Conservation (phyloP, 495 filamentous ascomycete species). For the Trichoderma orchidacearum region DNA sequence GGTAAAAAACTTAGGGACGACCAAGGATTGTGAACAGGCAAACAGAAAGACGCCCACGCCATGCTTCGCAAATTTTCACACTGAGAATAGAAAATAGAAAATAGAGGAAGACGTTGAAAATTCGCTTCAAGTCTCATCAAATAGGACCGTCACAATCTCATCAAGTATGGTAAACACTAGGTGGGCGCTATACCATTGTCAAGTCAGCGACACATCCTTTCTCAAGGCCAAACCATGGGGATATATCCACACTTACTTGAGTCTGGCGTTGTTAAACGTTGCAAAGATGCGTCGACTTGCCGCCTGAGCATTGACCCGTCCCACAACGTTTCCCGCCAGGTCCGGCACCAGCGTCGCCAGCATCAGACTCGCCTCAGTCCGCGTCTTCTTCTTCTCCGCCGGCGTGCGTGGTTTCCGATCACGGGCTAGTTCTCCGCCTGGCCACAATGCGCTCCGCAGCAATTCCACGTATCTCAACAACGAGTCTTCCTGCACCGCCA, state of each 20-base stretch:
- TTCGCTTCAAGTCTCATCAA: conserved; percentile 28
- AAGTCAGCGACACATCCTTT: not conserved
- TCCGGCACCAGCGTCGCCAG: conserved; percentile 73
- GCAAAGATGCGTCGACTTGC: conserved; percentile 70
- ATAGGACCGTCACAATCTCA: conserved; percentile 61
- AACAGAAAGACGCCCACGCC: not conserved
- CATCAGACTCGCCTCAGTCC: conserved; percentile 64
- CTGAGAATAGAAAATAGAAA: not conserved
- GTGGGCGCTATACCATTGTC: conserved; percentile 44
- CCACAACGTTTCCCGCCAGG: conserved; percentile 72
- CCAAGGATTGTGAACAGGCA: not conserved
- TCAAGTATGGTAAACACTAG: conserved; percentile 67
- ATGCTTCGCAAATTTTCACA: not conserved
- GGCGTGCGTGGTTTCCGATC: conserved; percentile 42
- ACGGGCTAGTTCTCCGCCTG: conserved; percentile 43
- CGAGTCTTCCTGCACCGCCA: conserved; percentile 60
- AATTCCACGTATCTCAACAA: conserved; percentile 61
- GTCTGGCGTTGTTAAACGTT: conserved; percentile 61
- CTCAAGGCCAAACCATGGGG: too few relatives aligned
- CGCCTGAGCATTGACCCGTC: conserved; percentile 69
- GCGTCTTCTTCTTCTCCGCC: conserved; percentile 54
- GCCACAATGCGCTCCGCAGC: conserved; percentile 67
- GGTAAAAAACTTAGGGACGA: not conserved
- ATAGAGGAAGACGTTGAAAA: not conserved
- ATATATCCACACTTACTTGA: conserved; percentile 43